Conservation (phyloP, 352 stramenopile species). For the Globisporangium alternatum region DNA sequence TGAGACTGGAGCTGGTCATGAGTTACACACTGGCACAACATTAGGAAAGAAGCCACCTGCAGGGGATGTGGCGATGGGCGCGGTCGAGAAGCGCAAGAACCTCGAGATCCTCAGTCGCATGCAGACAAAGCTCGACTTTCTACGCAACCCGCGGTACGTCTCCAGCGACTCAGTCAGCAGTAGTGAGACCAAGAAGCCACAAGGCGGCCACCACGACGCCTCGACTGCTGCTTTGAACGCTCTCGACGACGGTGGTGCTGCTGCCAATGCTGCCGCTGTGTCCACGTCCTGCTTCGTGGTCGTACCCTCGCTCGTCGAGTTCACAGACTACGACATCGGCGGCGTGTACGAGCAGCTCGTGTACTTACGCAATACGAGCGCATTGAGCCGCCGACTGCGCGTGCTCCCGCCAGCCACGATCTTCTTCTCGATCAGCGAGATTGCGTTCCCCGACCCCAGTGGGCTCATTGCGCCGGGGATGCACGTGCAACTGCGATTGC, state of each 20-base stretch:
- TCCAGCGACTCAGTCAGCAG: neutral
- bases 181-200: neutral
- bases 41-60: neutral
- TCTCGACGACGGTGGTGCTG: too few species aligned
- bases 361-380: slow-evolving; percentile 58
- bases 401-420: slow-evolving; percentile 62
- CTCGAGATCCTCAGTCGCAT: slow-evolving; percentile 67
- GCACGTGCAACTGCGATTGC: slow-evolving; percentile 53
- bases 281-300: slow-evolving; percentile 37
- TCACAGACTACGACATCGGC: slow-evolving; percentile 67
- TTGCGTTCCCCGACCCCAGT: slow-evolving; percentile 51
- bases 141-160: slow-evolving; percentile 59
- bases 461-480: slow-evolving; percentile 70
- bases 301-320: slow-evolving; percentile 51
- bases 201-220: neutral
- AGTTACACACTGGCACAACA: neutral
- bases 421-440: slow-evolving; percentile 56
- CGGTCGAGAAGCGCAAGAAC: slow-evolving; percentile 58
- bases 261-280: neutral
- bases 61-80: slow-evolving; percentile 32
- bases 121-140: slow-evolving; percentile 76
- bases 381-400: slow-evolving; percentile 49
- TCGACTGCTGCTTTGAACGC: neutral
- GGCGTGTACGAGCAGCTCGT: slow-evolving; percentile 78
- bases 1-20: neutral